phyloP scores from a whole-genome alignment of 495 filamentous ascomycete species.

The Lichina pygmaea region DNA sequence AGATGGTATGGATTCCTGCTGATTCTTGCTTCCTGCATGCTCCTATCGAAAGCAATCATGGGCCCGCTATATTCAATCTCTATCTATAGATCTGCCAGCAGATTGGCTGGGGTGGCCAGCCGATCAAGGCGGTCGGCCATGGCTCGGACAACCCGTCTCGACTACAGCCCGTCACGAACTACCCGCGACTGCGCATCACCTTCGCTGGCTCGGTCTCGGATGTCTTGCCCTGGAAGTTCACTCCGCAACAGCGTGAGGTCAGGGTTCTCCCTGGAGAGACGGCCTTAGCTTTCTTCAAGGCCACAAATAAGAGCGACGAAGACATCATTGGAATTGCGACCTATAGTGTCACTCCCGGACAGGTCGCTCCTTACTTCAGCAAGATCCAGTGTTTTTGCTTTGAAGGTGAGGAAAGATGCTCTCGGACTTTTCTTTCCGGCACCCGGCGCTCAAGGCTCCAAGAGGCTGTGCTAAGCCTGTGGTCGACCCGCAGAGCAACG shows the following conservation, averaged over 20 bases:
- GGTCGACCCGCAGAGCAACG: slow-evolving; percentile 31
- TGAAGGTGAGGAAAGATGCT: slow-evolving; percentile 26
- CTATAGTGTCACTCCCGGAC: slow-evolving; percentile 85
- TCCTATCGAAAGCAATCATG: background rate
- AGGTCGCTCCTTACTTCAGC: slow-evolving; percentile 92
- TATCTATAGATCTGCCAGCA: slow-evolving; percentile 65
- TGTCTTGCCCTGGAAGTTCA: slow-evolving; percentile 90
- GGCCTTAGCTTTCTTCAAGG: slow-evolving; percentile 91
- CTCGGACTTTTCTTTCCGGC: background rate
- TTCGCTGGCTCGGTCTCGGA: slow-evolving; percentile 91
- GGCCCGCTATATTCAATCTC: background rate
- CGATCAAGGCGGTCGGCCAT: slow-evolving; percentile 56
- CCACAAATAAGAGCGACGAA: slow-evolving; percentile 61
- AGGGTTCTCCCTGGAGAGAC: slow-evolving; percentile 89
- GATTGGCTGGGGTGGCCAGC: slow-evolving; percentile 85
- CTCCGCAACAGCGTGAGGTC: slow-evolving; percentile 89
- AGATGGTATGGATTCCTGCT: slow-evolving; percentile 35
- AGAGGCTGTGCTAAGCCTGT: background rate
- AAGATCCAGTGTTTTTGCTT: slow-evolving; percentile 99
- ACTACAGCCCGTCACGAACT: slow-evolving; percentile 51
- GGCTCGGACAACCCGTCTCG: slow-evolving; percentile 41
- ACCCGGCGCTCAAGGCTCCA: background rate
- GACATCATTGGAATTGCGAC: slow-evolving; percentile 98
- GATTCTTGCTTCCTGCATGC: background rate
- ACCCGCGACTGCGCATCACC: slow-evolving; percentile 75